Evolutionary conservation across 257 asterid species (phyloP), one percentile per base, ranked within the genome.

Genomic region (Asclepias syriaca): DNA sequence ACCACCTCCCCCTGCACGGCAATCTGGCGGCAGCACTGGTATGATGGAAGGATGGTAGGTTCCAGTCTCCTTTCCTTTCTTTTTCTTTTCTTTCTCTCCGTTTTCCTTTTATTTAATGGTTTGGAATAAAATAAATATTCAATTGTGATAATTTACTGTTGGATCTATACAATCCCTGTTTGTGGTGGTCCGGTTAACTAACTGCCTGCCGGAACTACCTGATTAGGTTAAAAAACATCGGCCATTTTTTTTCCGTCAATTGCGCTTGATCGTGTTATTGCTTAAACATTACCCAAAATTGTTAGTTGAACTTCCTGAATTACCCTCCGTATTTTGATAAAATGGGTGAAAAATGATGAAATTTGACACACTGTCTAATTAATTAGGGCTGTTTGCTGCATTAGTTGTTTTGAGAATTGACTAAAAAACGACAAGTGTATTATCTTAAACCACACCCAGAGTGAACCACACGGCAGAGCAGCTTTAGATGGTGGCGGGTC

Each of bases 1-100:
- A 5, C 87, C 87, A 0, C 48, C 48, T 43, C 88, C 86, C 2
- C 84, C 84, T 37, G 84, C 77, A 7, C 75, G 78, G 18, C 79
- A 75, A 48, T 72, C 77, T 9, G 58, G 37, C 29, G n/a, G 75
- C 21, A 19, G 71, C 27, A 0, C 3, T n/a, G 88, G 78, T 66
- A 43, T 70, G 45, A 21, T 84, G 85, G 80, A 76, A 49, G 88
- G 88, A 58, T 84, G 72, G 72, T 68, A 24, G 61, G 72, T 50
- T 32, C 18, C 24, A 6, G 12, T 45, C 15, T 50, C 16, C 48
- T 48, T 27, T 29, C 34, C 34, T 29, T 29, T n/a, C n/a, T n/a
- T n/a, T n/a, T n/a, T n/a, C n/a, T 29, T 9, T 43, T 14, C 8
- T 14, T 6, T 8, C 40, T 68, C 24, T 49, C 0, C 7, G 4